Evolutionary conservation across 1,139 yeast genomes (phyloP).

Genomic region (Saccharomyces hybrid): DNA sequence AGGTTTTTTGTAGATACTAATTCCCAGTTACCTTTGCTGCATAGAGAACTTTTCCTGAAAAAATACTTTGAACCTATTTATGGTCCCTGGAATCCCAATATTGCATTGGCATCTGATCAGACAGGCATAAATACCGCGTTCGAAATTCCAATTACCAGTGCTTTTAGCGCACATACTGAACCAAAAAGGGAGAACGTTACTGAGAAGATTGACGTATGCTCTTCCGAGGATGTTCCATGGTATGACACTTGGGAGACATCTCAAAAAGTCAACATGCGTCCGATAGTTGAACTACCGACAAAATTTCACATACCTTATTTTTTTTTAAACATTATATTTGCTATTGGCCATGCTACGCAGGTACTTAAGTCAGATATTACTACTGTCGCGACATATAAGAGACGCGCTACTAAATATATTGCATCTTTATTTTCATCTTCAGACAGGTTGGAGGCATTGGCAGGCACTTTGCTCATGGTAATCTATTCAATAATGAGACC

Average conservation of each 20-base stretch:
- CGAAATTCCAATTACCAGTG: constrained; percentile 9
- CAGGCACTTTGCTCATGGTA: constrained; percentile 61
- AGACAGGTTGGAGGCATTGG: constrained; percentile 63
- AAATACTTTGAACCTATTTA: constrained; percentile 69
- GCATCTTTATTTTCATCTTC: constrained; percentile 51
- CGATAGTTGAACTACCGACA: constrained; percentile 36
- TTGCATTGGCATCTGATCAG: constrained; percentile 55
- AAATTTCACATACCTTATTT: constrained; percentile 42
- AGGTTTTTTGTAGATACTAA: constrained; percentile 72
- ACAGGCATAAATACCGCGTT: constrained; percentile 41
- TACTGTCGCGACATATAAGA: constrained; percentile 63
- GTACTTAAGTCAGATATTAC: constrained; percentile 62
- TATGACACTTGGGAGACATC: constrained; percentile 12
- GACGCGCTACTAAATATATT: constrained; percentile 56
- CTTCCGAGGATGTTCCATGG: constrained; percentile 16
- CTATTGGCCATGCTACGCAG: constrained; percentile 70
- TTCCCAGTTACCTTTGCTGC: constrained; percentile 73
- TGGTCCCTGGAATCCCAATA: constrained; percentile 49
- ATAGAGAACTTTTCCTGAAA: constrained; percentile 64
- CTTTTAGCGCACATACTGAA: background rate
- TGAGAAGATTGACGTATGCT: background rate
- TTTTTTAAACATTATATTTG: constrained; percentile 67
- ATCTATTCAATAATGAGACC: constrained; percentile 70
- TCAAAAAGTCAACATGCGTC: constrained; percentile 4
- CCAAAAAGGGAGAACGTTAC: constrained; percentile 2